Evolutionary conservation across 164 flowering plant genomes (phyloP).

Genomic region (Akebia trifoliata): DNA sequence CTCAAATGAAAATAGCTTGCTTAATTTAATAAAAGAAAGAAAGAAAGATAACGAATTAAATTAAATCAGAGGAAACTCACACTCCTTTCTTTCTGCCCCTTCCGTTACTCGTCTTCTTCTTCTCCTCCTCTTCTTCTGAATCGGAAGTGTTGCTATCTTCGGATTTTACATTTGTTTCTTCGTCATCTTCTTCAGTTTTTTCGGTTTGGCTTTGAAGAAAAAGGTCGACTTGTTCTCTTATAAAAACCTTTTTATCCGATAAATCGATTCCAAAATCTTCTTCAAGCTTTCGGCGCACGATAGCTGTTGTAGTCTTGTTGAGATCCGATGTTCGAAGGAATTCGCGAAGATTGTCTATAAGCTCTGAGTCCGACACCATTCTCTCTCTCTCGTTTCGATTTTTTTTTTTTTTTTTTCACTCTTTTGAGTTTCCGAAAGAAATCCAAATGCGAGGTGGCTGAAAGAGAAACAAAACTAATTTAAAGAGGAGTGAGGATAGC

Average conservation of each 20-base stretch:
- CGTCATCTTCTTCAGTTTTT: conserved; percentile 15
- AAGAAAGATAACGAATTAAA: neutral
- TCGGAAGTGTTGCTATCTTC: neutral
- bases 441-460: too few species aligned
- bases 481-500: too few species aligned
- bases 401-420: too few species aligned
- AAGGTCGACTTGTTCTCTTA: conserved; percentile 70
- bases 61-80: conserved; percentile 22
- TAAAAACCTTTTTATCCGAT: conserved; percentile 56
- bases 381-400: too few species aligned
- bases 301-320: conserved; percentile 70
- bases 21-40: neutral
- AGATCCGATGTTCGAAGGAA: conserved; percentile 67
- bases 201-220: conserved; percentile 44
- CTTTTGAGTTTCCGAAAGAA: too few species aligned
- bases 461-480: too few species aligned
- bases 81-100: conserved; percentile 12
- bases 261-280: conserved; percentile 75
- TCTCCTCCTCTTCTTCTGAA: conserved; percentile 1
- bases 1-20: too few species aligned
- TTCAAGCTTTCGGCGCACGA: conserved; percentile 65
- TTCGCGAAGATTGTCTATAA: conserved; percentile 54
- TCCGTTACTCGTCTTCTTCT: conserved; percentile 6
- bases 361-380: conserved; percentile 74
- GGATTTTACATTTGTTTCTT: conserved; percentile 3